These are phyloP conservation scores for Teunomyces lycoperdinae DNA, from an alignment of 805 yeast genomes.

Conservation along the genomic window DNA sequence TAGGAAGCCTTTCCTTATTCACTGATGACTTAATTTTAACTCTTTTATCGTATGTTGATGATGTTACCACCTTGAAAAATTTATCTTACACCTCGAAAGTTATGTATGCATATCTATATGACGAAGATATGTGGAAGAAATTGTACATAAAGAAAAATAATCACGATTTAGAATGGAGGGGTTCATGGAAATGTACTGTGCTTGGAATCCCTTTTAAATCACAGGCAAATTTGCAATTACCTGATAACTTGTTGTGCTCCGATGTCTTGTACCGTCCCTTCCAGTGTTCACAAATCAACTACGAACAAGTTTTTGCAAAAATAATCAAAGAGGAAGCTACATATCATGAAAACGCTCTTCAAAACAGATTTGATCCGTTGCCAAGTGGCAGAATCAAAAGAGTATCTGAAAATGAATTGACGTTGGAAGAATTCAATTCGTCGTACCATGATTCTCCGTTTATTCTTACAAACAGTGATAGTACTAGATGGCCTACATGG, in stretches of 20 bases:
- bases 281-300: slow-evolving; percentile 73
- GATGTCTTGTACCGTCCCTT: slow-evolving; percentile 81
- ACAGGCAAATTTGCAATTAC: slow-evolving; percentile 48
- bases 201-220: slow-evolving; percentile 31
- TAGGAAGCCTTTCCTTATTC: slow-evolving; percentile 54
- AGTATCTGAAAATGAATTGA: slow-evolving; percentile 43
- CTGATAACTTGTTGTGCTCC: slow-evolving; percentile 57
- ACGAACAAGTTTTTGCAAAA: slow-evolving; percentile 45
- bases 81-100: slow-evolving; percentile 62
- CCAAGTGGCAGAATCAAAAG: slow-evolving; percentile 52
- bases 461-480: slow-evolving; percentile 40
- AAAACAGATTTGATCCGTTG: slow-evolving; percentile 10
- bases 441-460: slow-evolving; percentile 60
- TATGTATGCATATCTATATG: slow-evolving; percentile 67
- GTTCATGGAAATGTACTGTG: slow-evolving; percentile 76
- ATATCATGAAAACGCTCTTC: slow-evolving; percentile 22
- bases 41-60: slow-evolving; percentile 48
- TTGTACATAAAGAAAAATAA: slow-evolving; percentile 35
- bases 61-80: slow-evolving; percentile 45
- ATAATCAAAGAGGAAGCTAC: slow-evolving; percentile 46
- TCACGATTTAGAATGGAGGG: slow-evolving; percentile 52
- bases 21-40: slow-evolving; percentile 64
- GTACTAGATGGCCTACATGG: slow-evolving; percentile 66
- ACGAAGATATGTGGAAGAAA: slow-evolving; percentile 81
- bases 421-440: slow-evolving; percentile 44